Evolutionary conservation across 1,284 basidiomycete species (phyloP), one percentile per base, ranked within the genome.

Genomic region (Violaceomyces palustris): DNA sequence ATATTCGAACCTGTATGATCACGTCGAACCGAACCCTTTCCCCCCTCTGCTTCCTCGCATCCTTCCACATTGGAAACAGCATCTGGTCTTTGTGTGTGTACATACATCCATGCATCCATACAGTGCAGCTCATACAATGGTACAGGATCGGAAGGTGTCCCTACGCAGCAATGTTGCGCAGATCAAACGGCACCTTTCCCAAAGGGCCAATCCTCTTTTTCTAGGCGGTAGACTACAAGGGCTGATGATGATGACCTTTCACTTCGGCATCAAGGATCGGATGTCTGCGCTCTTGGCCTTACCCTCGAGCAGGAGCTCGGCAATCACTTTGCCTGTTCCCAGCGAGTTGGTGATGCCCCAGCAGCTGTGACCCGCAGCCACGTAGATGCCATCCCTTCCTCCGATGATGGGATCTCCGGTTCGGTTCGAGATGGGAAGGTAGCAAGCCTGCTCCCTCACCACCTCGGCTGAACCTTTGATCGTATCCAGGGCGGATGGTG

Each of bases 241-340:
- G 2, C 28, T 29, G 28, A 14, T n/a, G n/a, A n/a, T 12, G 19
- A 15, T 18, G 11, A 34, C 19, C 9, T 39, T 37, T 61, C 5
- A n/a, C n/a, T n/a, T n/a, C n/a, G 77, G 77, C 27, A 71, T 75
- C 39, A 80, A 67, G 31, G 67, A 72, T 10, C 69, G 70, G 32
- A 81, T 74, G 63, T 81, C 75, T 19, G 79, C 79, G 31, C 77
- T 78, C 30, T 64, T 72, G 8, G 73, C 76, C 48, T 75, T 74
- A 4, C 79, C 79, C 26, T 79, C 77, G 14, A 79, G 53, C 5
- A 81, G 74, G 19, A 81, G 55, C 66, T 81, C 79, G 14, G 78
- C 72, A 50, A 80, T 61, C 8, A 78, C 75, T 42, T 77, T 74
- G 4, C 80, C 80, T 0, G 78, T 79, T 2, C 79, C 80, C 1